These are phyloP conservation scores for Magnusiomyces magnusii DNA, from an alignment of 1,139 yeast genomes.

Conservation along the genomic window DNA sequence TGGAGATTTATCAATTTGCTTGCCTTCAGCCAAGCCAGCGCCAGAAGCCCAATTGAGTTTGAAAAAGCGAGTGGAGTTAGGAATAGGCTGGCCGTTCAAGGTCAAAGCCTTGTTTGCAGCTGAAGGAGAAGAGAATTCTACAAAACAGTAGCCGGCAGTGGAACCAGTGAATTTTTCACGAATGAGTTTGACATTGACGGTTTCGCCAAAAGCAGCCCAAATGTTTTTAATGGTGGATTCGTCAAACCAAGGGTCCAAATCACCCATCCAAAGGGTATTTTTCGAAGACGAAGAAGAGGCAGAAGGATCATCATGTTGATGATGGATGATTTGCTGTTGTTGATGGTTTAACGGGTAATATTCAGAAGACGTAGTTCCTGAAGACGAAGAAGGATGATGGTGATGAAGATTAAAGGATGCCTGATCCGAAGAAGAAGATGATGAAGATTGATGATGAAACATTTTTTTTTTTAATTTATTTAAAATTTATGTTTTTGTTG, in stretches of 20 bases:
- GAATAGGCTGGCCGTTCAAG: constrained; percentile 62
- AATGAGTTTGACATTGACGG: constrained; percentile 52
- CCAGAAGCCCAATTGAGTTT: constrained; percentile 88
- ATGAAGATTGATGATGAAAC: too few relatives aligned
- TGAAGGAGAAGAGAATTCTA: constrained; percentile 61
- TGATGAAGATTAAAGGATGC: too few relatives aligned
- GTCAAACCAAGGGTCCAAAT: constrained; percentile 78
- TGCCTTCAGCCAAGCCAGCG: constrained; percentile 38
- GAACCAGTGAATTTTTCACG: constrained; percentile 42
- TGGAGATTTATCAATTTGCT: constrained; percentile 36
- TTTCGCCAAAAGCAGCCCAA: constrained; percentile 53
- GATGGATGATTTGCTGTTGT: background rate
- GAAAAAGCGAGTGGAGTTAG: constrained; percentile 52
- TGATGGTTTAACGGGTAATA: background rate
- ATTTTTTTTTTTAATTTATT: too few relatives aligned
- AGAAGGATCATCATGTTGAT: background rate
- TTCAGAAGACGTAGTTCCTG: too few relatives aligned
- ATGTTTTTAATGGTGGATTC: constrained; percentile 58
- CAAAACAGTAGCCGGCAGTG: constrained; percentile 79
- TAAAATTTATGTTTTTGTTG: too few relatives aligned
- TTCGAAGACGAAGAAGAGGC: constrained; percentile 18
- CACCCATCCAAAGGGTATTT: constrained; percentile 83
- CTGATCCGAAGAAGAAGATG: too few relatives aligned
- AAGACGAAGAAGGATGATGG: background rate
- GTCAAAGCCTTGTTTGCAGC: constrained; percentile 61